These are phyloP conservation scores for Cenchrus purpureus DNA, from an alignment of 176 grass and related monocot species.

Conservation along the genomic window DNA sequence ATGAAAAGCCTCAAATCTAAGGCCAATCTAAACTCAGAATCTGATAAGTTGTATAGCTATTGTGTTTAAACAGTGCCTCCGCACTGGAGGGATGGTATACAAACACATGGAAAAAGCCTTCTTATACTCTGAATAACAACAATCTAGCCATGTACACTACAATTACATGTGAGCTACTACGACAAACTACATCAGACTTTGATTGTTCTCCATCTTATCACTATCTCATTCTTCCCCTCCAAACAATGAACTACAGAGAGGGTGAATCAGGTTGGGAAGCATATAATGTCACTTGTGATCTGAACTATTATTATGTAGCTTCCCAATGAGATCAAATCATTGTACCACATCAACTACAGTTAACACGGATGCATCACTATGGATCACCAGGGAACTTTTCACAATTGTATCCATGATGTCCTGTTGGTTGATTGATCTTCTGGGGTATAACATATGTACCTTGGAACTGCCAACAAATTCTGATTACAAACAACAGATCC, in stretches of 20 bases:
- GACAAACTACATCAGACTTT: neutral
- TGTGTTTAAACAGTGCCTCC: slow-evolving; percentile 20
- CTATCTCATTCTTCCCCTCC: neutral
- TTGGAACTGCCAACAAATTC: slow-evolving; percentile 44
- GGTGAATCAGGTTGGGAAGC: neutral
- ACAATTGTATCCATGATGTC: slow-evolving; percentile 33
- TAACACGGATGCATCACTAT: slow-evolving; percentile 23
- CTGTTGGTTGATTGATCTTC: slow-evolving; percentile 41
- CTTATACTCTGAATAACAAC: slow-evolving; percentile 29
- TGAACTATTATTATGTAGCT: neutral
- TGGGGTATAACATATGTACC: slow-evolving; percentile 59
- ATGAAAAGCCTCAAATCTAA: slow-evolving; percentile 20
- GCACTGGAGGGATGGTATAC: slow-evolving; percentile 10
- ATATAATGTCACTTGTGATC: neutral
- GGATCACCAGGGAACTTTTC: slow-evolving; percentile 18
- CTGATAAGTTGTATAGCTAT: slow-evolving; percentile 32
- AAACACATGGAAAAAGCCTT: slow-evolving; percentile 36
- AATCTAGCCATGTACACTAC: slow-evolving; percentile 63
- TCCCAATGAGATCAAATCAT: slow-evolving; percentile 10
- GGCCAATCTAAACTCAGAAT: slow-evolving; percentile 40
- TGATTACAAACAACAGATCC: slow-evolving; percentile 45
- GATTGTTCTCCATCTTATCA: neutral
- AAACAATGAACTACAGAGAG: neutral
- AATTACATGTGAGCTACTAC: slow-evolving; percentile 45
- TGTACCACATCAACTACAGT: slow-evolving; percentile 18